Evolutionary conservation across 2,329 filamentous ascomycete genomes (phyloP).

Genomic region (Sarocladium brachiariae): DNA sequence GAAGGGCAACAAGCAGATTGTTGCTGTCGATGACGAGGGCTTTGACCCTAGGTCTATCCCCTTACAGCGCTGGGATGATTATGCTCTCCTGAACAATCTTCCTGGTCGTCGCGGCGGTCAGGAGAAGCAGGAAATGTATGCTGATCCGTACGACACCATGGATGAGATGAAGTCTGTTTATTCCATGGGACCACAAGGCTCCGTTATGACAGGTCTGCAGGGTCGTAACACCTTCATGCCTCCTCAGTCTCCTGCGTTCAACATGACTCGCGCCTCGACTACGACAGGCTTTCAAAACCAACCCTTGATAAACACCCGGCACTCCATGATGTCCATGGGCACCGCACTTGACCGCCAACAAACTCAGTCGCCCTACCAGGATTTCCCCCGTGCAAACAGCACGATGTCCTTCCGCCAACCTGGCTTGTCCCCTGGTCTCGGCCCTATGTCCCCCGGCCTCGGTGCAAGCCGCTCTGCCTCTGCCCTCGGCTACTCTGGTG

Average conservation of each 20-base stretch:
- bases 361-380: slow-evolving; percentile 52
- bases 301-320: slow-evolving; percentile 50
- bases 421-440: slow-evolving; percentile 40
- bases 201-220: slow-evolving; percentile 78
- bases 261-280: slow-evolving; percentile 38
- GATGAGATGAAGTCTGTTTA: slow-evolving; percentile 97
- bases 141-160: slow-evolving; percentile 76
- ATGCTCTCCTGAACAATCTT: slow-evolving; percentile 77
- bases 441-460: slow-evolving; percentile 20
- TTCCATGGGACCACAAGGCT: slow-evolving; percentile 83
- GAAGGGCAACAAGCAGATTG: slow-evolving; percentile 82
- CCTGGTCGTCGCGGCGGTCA: slow-evolving; percentile 76
- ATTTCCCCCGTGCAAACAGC: slow-evolving; percentile 48
- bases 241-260: slow-evolving; percentile 71
- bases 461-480: slow-evolving; percentile 35
- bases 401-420: slow-evolving; percentile 51
- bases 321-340: slow-evolving; percentile 66
- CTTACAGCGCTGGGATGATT: slow-evolving; percentile 95
- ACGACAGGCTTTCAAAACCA: slow-evolving; percentile 43
- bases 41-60: slow-evolving; percentile 93
- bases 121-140: slow-evolving; percentile 56
- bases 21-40: slow-evolving; percentile 75
- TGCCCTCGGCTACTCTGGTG: slow-evolving; percentile 40
- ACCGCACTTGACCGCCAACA: slow-evolving; percentile 39
- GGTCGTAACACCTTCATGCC: slow-evolving; percentile 71